Percentiles rank a stretch among this genome's conserved stretches.
These are phyloP conservation scores for Moesziomyces sp. DNA, from an alignment of 1,284 basidiomycete species.

Conservation along the genomic window DNA sequence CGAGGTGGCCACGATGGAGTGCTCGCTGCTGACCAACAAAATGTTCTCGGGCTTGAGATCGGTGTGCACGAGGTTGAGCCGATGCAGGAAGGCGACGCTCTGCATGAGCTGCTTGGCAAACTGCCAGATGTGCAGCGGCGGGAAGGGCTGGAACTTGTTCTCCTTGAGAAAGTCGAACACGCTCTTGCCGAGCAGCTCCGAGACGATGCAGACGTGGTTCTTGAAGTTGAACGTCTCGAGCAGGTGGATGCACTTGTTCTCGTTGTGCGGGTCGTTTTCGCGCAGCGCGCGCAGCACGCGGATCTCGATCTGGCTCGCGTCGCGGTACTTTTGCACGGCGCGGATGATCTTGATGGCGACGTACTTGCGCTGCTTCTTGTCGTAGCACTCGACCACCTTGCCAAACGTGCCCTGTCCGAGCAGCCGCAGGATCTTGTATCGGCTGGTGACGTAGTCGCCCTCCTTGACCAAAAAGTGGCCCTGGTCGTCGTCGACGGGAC, in stretches of 20 bases:
- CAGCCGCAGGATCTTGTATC: conserved; percentile 78
- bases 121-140: conserved; percentile 91
- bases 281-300: conserved; percentile 91
- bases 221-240: conserved; percentile 94
- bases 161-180: conserved; percentile 99
- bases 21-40: conserved; percentile 87
- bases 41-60: conserved; percentile 92
- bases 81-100: conserved; percentile 94
- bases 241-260: conserved; percentile 96
- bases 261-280: conserved; percentile 87
- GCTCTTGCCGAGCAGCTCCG: conserved; percentile 94
- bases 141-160: conserved; percentile 96
- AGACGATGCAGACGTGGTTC: conserved; percentile 98
- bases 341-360: conserved; percentile 98
- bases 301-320: conserved; percentile 98
- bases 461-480: conserved; percentile 69
- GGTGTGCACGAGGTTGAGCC: conserved; percentile 91
- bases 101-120: conserved; percentile 92
- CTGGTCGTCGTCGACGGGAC: conserved; percentile 68
- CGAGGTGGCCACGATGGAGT: conserved; percentile 67
- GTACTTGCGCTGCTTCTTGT: conserved; percentile 75
- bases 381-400: conserved; percentile 94
- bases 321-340: conserved; percentile 75
- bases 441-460: conserved; percentile 64
- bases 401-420: conserved; percentile 99